A percentile compares a stretch with the other conserved stretches of the same genome.
Evolutionary conservation across 495 filamentous ascomycete species (phyloP).

Genomic region (Daldinia loculata): DNA sequence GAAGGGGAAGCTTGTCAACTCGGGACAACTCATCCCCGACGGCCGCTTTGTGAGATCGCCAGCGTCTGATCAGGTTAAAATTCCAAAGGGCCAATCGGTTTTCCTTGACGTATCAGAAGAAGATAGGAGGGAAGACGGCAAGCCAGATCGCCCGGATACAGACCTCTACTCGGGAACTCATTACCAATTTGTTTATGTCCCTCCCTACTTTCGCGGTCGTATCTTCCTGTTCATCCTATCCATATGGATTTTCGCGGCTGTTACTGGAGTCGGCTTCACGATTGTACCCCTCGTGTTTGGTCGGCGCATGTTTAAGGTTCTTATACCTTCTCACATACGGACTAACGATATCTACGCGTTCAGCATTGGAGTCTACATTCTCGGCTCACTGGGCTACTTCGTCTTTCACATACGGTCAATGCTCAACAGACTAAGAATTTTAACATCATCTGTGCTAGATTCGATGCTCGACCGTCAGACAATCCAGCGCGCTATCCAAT

Average conservation of each 20-base stretch:
- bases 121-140: slow-evolving; percentile 71
- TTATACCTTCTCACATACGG: slow-evolving; percentile 71
- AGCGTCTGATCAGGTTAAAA: slow-evolving; percentile 90
- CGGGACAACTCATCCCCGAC: slow-evolving; percentile 61
- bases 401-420: slow-evolving; percentile 62
- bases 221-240: slow-evolving; percentile 85
- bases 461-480: slow-evolving; percentile 49
- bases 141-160: slow-evolving; percentile 58
- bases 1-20: slow-evolving; percentile 54
- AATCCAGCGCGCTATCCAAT: slow-evolving; percentile 41
- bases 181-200: slow-evolving; percentile 87
- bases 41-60: slow-evolving; percentile 91
- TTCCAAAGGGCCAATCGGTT: slow-evolving; percentile 80
- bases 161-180: slow-evolving; percentile 74
- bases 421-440: slow-evolving; percentile 49
- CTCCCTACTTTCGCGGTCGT: slow-evolving; percentile 81
- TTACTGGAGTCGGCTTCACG: slow-evolving; percentile 88
- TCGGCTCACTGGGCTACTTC: slow-evolving; percentile 70
- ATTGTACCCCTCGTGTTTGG: slow-evolving; percentile 86
- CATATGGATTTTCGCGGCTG: slow-evolving; percentile 93
- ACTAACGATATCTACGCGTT: slow-evolving; percentile 98
- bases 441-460: slow-evolving; percentile 33
- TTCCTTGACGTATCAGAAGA: slow-evolving; percentile 82
- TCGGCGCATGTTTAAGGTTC: slow-evolving; percentile 72
- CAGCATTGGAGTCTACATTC: slow-evolving; percentile 82